Percentiles rank a stretch among this genome's conserved stretches.
Evolutionary conservation across 2,329 filamentous ascomycete species (phyloP).

Genomic region (Ophiostoma tasmaniense): DNA sequence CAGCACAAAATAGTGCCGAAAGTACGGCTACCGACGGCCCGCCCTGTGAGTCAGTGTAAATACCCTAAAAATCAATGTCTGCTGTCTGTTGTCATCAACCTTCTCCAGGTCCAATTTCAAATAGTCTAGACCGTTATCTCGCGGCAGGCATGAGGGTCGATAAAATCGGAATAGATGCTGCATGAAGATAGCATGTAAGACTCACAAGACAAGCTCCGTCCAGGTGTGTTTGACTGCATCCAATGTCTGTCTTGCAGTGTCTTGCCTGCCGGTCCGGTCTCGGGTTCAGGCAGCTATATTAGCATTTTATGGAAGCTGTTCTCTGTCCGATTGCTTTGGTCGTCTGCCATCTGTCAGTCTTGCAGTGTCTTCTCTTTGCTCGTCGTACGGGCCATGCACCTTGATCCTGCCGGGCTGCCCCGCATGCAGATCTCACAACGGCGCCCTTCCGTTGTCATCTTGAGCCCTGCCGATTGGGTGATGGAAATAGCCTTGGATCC

Average conservation of each 20-base stretch:
- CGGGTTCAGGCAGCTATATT: background rate
- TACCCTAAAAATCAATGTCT: background rate
- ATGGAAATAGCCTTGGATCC: background rate
- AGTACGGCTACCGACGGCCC: background rate
- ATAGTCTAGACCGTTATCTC: background rate
- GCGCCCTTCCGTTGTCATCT: constrained; percentile 5
- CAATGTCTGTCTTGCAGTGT: background rate
- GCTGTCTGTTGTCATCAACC: no score
- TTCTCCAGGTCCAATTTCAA: background rate
- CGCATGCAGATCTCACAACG: background rate
- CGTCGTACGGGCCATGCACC: background rate
- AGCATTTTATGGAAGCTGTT: background rate
- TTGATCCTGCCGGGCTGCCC: background rate
- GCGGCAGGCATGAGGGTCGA: background rate
- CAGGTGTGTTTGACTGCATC: background rate
- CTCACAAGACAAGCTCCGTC: background rate
- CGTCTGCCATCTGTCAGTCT: background rate
- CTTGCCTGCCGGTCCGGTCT: background rate
- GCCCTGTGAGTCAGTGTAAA: background rate
- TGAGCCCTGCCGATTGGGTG: background rate
- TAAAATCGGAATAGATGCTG: background rate
- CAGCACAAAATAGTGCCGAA: background rate
- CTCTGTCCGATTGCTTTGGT: background rate
- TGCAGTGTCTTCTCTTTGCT: background rate
- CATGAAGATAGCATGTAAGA: background rate